Evolutionary conservation across 306 rosid species (phyloP).

Genomic region (Casuarina glauca): DNA sequence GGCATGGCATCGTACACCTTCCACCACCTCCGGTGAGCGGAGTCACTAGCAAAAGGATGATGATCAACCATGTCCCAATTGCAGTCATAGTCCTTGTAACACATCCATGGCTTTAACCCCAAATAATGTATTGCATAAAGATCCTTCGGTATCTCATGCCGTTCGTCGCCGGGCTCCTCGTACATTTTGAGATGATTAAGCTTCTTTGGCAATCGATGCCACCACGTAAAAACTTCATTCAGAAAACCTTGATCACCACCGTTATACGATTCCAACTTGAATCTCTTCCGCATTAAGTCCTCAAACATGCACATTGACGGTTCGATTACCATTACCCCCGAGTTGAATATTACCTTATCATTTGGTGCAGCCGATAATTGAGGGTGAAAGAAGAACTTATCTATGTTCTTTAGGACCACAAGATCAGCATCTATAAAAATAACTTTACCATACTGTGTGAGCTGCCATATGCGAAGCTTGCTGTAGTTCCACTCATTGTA

Average conservation of each 20-base stretch:
- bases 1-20: conserved; percentile 67
- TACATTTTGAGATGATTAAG: conserved; percentile 48
- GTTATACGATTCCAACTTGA: conserved; percentile 49
- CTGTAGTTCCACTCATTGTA: conserved; percentile 89
- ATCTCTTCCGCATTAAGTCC: conserved; percentile 41
- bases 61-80: conserved; percentile 61
- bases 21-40: conserved; percentile 75
- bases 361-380: conserved; percentile 68
- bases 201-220: conserved; percentile 70
- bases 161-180: background rate
- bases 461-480: conserved; percentile 77
- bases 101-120: conserved; percentile 91
- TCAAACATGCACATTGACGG: conserved; percentile 75
- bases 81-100: conserved; percentile 90
- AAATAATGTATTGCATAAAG: conserved; percentile 56
- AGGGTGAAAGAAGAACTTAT: conserved; percentile 46
- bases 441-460: conserved; percentile 51
- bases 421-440: conserved; percentile 78
- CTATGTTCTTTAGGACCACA: conserved; percentile 43
- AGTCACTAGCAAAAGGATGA: conserved; percentile 54
- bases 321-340: conserved; percentile 76
- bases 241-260: conserved; percentile 91
- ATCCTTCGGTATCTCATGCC: conserved; percentile 21
- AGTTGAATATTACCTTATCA: conserved; percentile 48
- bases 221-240: conserved; percentile 77